Evolutionary conservation across 2,329 filamentous ascomycete genomes (phyloP).

Genomic region (Chalaropsis thielavioides): DNA sequence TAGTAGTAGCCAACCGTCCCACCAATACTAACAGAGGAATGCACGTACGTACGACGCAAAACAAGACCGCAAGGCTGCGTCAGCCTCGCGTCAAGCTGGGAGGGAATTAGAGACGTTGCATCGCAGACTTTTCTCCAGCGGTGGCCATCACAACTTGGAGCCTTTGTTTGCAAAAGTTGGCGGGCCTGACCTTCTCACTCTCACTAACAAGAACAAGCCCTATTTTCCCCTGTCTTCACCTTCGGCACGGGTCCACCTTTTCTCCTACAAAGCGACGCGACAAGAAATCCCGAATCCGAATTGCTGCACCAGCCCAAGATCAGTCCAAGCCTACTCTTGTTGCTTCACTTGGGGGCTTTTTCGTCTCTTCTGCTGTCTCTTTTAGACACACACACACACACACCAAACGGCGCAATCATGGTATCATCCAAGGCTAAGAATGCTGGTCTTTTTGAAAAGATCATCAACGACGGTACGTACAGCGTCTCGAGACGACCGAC

Average conservation of each 20-base stretch:
- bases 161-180: too few species aligned
- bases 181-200: neutral
- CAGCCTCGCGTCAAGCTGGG: neutral
- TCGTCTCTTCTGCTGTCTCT: neutral
- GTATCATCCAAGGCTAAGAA: slow-evolving; percentile 28
- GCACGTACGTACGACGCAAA: too few species aligned
- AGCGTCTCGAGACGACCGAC: neutral
- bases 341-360: neutral
- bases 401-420: neutral
- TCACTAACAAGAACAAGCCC: neutral
- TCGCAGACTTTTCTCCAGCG: neutral
- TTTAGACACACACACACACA: neutral
- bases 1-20: neutral
- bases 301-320: neutral
- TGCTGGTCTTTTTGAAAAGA: slow-evolving; percentile 39
- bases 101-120: neutral
- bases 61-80: too few species aligned
- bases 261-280: neutral
- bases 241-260: neutral
- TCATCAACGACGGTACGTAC: slow-evolving; percentile 38
- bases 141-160: too few species aligned
- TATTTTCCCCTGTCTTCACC: neutral
- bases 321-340: neutral
- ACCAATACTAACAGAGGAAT: too few species aligned
- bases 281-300: neutral